A percentile compares a stretch with the other conserved stretches of the same genome.
Conservation (phyloP, 2,329 filamentous ascomycete species). For the Arthrinium puccinioides region DNA sequence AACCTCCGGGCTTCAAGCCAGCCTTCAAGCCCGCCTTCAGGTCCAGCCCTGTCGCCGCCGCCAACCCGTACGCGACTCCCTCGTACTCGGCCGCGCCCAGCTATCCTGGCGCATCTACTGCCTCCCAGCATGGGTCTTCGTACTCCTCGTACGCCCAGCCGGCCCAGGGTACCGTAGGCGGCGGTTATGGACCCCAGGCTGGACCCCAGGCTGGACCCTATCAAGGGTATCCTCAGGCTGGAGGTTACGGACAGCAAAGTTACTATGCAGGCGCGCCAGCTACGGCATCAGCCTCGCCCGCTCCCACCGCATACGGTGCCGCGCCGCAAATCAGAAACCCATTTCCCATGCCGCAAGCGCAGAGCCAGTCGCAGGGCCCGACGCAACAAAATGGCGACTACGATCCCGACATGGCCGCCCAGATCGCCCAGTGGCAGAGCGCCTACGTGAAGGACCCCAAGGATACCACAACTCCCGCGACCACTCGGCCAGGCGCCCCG, state of each 20-base stretch:
- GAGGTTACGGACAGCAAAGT: slow-evolving; percentile 17
- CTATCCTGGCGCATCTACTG: slow-evolving; percentile 29
- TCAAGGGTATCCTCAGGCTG: slow-evolving; percentile 20
- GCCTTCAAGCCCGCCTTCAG: slow-evolving; percentile 37
- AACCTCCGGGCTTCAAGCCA: slow-evolving; percentile 38
- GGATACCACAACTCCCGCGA: slow-evolving; percentile 39
- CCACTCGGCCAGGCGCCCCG: slow-evolving; percentile 22
- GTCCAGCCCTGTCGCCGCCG: slow-evolving; percentile 21
- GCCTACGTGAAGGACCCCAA: slow-evolving; percentile 61
- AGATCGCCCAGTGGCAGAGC: slow-evolving; percentile 92
- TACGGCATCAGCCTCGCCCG: slow-evolving; percentile 29
- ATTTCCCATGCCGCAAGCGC: slow-evolving; percentile 57
- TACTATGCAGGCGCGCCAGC: slow-evolving; percentile 24
- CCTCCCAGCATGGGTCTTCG: slow-evolving; percentile 35
- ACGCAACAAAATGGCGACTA: slow-evolving; percentile 35
- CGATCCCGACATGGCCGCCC: slow-evolving; percentile 79
- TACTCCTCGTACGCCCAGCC: slow-evolving; percentile 28
- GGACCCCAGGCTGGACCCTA: slow-evolving; percentile 14
- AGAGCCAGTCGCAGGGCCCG: slow-evolving; percentile 20
- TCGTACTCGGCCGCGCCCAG: slow-evolving; percentile 17
- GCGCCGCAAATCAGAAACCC: slow-evolving; percentile 73
- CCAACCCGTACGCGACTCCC: slow-evolving; percentile 27
- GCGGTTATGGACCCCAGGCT: slow-evolving; percentile 12
- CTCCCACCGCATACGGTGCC: slow-evolving; percentile 37
- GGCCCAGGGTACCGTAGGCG: slow-evolving; percentile 9